Conservation (phyloP, 2,329 filamentous ascomycete species). For the Microdochium paspali region DNA sequence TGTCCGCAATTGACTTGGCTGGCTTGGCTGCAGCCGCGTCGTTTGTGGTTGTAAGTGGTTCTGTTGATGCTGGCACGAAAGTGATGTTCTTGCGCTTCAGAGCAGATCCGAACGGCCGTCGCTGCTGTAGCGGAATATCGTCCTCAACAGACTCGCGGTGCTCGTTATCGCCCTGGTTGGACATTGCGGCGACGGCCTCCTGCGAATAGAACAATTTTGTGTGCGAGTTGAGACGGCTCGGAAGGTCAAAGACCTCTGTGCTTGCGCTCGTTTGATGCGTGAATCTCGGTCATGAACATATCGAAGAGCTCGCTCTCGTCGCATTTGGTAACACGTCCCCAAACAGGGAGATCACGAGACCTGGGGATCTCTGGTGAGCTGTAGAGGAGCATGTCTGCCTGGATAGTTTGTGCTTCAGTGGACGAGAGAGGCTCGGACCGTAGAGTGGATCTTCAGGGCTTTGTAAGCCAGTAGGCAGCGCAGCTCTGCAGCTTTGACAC, state of each 20-base stretch:
- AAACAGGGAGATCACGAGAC: too few relatives aligned
- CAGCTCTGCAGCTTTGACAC: neutral
- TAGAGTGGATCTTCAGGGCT: neutral
- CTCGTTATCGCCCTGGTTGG: neutral
- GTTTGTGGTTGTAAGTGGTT: slow-evolving; percentile 18
- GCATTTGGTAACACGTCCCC: too few relatives aligned
- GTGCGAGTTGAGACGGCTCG: too few relatives aligned
- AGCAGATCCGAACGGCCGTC: slow-evolving; percentile 45
- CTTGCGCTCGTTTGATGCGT: too few relatives aligned
- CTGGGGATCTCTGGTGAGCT: neutral
- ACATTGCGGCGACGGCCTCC: too few relatives aligned
- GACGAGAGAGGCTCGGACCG: too few relatives aligned
- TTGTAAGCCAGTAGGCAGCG: neutral
- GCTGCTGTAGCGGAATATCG: slow-evolving; percentile 38
- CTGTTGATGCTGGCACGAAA: slow-evolving; percentile 45
- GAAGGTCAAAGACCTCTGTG: too few relatives aligned
- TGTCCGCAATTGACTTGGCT: slow-evolving; percentile 36
- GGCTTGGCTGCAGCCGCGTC: slow-evolving; percentile 12
- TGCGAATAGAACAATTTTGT: too few relatives aligned
- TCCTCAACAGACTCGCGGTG: neutral
- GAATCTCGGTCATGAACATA: neutral
- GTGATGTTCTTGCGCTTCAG: slow-evolving; percentile 43
- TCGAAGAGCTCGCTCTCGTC: neutral
- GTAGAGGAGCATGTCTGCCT: neutral
- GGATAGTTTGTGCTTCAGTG: too few relatives aligned